Evolutionary conservation across 495 filamentous ascomycete genomes (phyloP).

Genomic region (Penicillium atrosanguineum): DNA sequence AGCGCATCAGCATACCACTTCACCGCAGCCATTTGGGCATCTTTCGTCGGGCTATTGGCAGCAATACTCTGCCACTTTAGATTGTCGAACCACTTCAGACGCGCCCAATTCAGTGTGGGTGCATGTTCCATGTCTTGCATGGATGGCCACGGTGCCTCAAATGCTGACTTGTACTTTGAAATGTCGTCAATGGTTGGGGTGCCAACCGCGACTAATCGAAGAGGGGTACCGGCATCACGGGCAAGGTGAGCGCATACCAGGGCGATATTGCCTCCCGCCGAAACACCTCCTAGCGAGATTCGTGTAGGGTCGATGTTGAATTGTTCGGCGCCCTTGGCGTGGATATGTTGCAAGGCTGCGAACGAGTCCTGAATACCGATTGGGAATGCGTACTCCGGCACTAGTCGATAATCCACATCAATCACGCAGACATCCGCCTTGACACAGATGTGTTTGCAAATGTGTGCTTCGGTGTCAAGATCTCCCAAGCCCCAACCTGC

Average conservation of each 20-base stretch:
- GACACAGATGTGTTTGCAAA: constrained; percentile 29
- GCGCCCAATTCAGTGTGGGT: constrained; percentile 47
- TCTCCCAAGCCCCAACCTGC: constrained; percentile 50
- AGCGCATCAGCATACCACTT: constrained; percentile 33
- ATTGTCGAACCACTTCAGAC: constrained; percentile 46
- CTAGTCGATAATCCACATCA: constrained; percentile 53
- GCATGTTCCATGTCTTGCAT: constrained; percentile 43
- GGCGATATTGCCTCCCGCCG: constrained; percentile 47
- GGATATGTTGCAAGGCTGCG: constrained; percentile 33
- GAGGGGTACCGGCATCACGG: constrained; percentile 42
- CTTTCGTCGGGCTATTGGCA: not conserved
- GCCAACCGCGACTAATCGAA: constrained; percentile 39
- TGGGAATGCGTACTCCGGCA: constrained; percentile 45
- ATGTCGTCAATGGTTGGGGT: constrained; percentile 40
- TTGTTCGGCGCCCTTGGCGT: constrained; percentile 24
- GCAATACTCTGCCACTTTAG: constrained; percentile 27
- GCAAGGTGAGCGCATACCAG: constrained; percentile 48
- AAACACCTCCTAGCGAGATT: constrained; percentile 50
- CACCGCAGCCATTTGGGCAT: constrained; percentile 16
- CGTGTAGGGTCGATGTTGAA: constrained; percentile 44
- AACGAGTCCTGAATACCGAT: constrained; percentile 48
- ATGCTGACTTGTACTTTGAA: constrained; percentile 34
- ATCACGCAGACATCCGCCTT: constrained; percentile 45
- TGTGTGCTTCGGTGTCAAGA: constrained; percentile 36
- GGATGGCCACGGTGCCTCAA: constrained; percentile 45